phyloP scores from a whole-genome alignment of 805 yeast genomes.

The Teunomyces gatunensis region DNA sequence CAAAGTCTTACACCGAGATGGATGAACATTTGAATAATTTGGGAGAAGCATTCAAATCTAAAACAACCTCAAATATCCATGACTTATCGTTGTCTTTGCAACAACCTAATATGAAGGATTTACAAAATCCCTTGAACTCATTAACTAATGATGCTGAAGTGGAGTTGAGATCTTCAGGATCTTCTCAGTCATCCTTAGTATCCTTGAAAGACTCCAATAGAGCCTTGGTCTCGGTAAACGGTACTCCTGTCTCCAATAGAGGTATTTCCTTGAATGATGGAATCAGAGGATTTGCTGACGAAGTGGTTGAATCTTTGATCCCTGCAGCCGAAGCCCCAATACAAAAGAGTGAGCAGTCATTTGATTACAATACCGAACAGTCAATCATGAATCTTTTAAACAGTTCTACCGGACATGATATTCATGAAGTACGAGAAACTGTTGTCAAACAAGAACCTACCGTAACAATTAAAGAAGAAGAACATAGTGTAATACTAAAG shows the following conservation, averaged over 20 bases:
- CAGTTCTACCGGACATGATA: constrained; percentile 12
- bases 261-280: constrained; percentile 39
- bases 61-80: constrained; percentile 34
- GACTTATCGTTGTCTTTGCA: constrained; percentile 30
- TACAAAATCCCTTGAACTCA: constrained; percentile 34
- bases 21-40: constrained; percentile 36
- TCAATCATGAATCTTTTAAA: constrained; percentile 39
- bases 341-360: constrained; percentile 22
- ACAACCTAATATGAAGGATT: constrained; percentile 10
- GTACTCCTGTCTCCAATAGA: constrained; percentile 8
- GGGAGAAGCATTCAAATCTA: constrained; percentile 20
- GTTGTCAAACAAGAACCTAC: constrained; percentile 5
- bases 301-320: constrained; percentile 31
- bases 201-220: constrained; percentile 31
- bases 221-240: constrained; percentile 19
- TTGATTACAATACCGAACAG: constrained; percentile 38
- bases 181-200: constrained; percentile 42
- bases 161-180: constrained; percentile 29
- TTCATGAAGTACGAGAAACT: constrained; percentile 3
- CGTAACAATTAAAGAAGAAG: not conserved
- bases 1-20: constrained; percentile 23
- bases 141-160: constrained; percentile 24
- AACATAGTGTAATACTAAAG: not conserved
- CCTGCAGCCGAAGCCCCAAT: constrained; percentile 14
- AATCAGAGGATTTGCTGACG: constrained; percentile 41